Evolutionary conservation across 2,329 filamentous ascomycete genomes (phyloP).

Genomic region (Ascochyta lentis): DNA sequence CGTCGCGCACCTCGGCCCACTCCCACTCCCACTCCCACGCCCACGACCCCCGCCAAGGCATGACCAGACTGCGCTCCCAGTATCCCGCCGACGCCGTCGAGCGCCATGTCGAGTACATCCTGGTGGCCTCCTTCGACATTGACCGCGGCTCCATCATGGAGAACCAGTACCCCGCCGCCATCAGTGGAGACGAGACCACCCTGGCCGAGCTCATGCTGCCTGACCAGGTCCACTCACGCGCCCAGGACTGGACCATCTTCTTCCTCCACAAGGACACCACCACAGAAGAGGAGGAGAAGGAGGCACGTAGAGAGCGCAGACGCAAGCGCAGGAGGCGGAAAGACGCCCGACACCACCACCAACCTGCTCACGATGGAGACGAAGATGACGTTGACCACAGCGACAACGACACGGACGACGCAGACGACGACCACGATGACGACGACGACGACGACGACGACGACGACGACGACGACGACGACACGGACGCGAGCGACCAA

Average conservation of each 20-base stretch:
- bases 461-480: conserved; percentile 57
- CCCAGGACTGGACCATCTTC: conserved; percentile 99
- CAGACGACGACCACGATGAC: conserved; percentile 40
- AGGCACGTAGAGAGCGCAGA: conserved; percentile 64
- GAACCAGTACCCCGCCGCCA: conserved; percentile 92
- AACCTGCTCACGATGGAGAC: conserved; percentile 43
- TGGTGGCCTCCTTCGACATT: conserved; percentile 97
- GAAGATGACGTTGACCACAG: conserved; percentile 55
- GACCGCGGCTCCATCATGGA: conserved; percentile 97
- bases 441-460: conserved; percentile 50
- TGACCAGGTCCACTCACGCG: conserved; percentile 92
- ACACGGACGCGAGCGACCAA: conserved; percentile 62
- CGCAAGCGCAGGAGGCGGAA: conserved; percentile 55
- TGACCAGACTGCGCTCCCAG: conserved; percentile 52
- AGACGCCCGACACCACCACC: conserved; percentile 53
- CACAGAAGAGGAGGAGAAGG: conserved; percentile 74
- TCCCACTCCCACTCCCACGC: conserved; percentile 25
- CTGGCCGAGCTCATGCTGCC: conserved; percentile 97
- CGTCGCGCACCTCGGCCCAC: conserved; percentile 37
- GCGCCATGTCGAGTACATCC: conserved; percentile 98
- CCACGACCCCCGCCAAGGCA: conserved; percentile 5
- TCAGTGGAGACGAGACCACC: conserved; percentile 98
- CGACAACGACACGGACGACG: conserved; percentile 56
- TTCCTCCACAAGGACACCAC: conserved; percentile 96
- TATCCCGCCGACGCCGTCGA: conserved; percentile 61